Conservation (phyloP, 2,329 filamentous ascomycete genomes). For the Penicillium psychrosexuale region DNA sequence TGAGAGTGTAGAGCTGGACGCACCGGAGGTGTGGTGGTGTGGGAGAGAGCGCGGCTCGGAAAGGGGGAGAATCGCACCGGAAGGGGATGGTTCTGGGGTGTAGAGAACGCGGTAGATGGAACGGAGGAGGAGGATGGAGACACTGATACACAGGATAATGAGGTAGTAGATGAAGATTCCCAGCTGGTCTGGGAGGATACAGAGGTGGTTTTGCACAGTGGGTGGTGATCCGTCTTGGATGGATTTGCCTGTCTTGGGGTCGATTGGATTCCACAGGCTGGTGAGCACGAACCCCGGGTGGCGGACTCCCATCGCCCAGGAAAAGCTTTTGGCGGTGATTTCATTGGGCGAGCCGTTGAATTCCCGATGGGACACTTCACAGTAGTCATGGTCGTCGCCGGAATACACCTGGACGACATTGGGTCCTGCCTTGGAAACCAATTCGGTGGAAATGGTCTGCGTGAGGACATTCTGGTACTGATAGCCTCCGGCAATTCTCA, state of each 20-base stretch:
- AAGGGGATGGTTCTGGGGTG: slow-evolving; percentile 12
- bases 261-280: slow-evolving; percentile 89
- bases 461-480: slow-evolving; percentile 96
- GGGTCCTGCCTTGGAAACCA: slow-evolving; percentile 70
- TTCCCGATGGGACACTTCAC: slow-evolving; percentile 75
- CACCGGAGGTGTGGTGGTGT: slow-evolving; percentile 29
- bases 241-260: slow-evolving; percentile 46
- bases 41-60: slow-evolving; percentile 28
- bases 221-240: slow-evolving; percentile 19
- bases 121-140: slow-evolving; percentile 48
- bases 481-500: slow-evolving; percentile 74
- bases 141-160: slow-evolving; percentile 56
- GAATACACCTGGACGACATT: slow-evolving; percentile 86
- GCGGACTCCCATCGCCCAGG: slow-evolving; percentile 93
- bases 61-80: slow-evolving; percentile 29
- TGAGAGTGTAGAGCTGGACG: slow-evolving; percentile 32
- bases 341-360: slow-evolving; percentile 65
- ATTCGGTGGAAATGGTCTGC: slow-evolving; percentile 67
- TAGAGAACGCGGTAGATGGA: slow-evolving; percentile 37
- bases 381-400: slow-evolving; percentile 97
- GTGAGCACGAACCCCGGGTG: slow-evolving; percentile 83
- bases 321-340: slow-evolving; percentile 93
- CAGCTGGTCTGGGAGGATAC: slow-evolving; percentile 84
- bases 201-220: slow-evolving; percentile 85
- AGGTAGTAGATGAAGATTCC: slow-evolving; percentile 78